Percentiles rank a stretch among this genome's conserved stretches.
Evolutionary conservation across 768 basidiomycete species (phyloP).

Genomic region (Exsudoporus frostii): DNA sequence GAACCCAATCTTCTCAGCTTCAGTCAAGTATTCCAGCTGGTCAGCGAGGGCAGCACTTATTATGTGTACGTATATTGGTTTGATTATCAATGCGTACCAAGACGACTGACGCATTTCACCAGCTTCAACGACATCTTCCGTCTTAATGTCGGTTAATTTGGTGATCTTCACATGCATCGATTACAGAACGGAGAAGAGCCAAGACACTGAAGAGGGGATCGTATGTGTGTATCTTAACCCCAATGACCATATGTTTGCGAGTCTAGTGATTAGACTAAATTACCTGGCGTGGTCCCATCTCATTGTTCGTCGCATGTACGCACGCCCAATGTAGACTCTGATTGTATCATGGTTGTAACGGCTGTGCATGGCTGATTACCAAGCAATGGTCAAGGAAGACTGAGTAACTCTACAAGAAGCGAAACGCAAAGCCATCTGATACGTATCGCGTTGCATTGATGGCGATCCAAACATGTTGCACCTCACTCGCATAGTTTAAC

Average conservation of each 20-base stretch:
- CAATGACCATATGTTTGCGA: conserved; percentile 8
- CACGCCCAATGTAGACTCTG: not conserved
- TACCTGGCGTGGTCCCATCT: not conserved
- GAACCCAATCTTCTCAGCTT: conserved; percentile 77
- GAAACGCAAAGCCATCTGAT: not conserved
- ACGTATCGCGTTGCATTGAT: not conserved
- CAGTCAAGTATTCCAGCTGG: conserved; percentile 91
- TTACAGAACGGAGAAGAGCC: conserved; percentile 5
- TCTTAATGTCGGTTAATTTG: conserved; percentile 61
- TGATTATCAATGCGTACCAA: not conserved
- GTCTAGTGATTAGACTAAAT: not conserved
- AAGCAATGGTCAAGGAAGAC: not conserved
- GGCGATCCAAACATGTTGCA: not conserved
- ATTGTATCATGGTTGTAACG: not conserved
- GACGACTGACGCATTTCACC: conserved; percentile 5
- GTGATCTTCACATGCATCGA: not conserved
- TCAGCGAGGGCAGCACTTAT: conserved; percentile 69
- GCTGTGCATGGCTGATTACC: not conserved
- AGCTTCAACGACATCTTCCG: conserved; percentile 92
- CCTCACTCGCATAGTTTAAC: conserved; percentile 11
- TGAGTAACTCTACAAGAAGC: not conserved
- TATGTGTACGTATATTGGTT: conserved; percentile 66
- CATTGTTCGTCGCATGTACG: not conserved
- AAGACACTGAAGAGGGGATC: conserved; percentile 15
- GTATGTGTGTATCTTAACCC: conserved; percentile 12